phyloP scores from a whole-genome alignment of 176 grass and related monocot species.

The Paspalum vaginatum region DNA sequence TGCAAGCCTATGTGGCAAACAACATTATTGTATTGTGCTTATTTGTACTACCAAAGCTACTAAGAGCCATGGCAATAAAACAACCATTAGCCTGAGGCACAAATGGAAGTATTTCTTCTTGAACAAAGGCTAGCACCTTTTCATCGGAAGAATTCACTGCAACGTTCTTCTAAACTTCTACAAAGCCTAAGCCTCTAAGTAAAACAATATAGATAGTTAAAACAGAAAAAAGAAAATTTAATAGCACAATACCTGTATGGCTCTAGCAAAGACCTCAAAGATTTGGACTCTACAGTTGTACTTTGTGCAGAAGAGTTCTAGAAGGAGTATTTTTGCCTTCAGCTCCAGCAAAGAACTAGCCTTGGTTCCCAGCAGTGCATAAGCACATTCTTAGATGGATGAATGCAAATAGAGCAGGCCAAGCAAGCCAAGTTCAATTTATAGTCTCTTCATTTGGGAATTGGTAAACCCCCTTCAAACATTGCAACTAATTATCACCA shows the following conservation, averaged over 20 bases:
- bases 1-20: slow-evolving; percentile 13
- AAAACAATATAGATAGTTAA: slow-evolving; percentile 11
- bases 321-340: slow-evolving; percentile 26
- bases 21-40: slow-evolving; percentile 1
- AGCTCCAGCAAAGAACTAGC: slow-evolving; percentile 7
- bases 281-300: neutral
- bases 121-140: slow-evolving; percentile 1
- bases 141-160: slow-evolving; percentile 10
- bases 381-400: neutral
- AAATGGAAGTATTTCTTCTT: slow-evolving; percentile 9
- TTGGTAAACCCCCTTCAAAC: slow-evolving; percentile 2
- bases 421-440: slow-evolving; percentile 20
- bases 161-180: slow-evolving; percentile 17
- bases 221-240: slow-evolving; percentile 4
- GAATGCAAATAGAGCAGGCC: slow-evolving; percentile 36
- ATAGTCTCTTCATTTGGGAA: slow-evolving; percentile 34
- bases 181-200: slow-evolving; percentile 6
- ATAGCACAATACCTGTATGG: slow-evolving; percentile 38
- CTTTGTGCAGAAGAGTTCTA: slow-evolving; percentile 24
- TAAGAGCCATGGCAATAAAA: slow-evolving; percentile 24
- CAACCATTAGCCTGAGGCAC: neutral
- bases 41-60: neutral
- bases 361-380: slow-evolving; percentile 9
- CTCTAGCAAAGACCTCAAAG: slow-evolving; percentile 4
- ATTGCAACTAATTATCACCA: slow-evolving; percentile 34